Evolutionary conservation across 2,329 filamentous ascomycete species (phyloP), one percentile per base, ranked within the genome.

Genomic region (Epichloe sylvatica): DNA sequence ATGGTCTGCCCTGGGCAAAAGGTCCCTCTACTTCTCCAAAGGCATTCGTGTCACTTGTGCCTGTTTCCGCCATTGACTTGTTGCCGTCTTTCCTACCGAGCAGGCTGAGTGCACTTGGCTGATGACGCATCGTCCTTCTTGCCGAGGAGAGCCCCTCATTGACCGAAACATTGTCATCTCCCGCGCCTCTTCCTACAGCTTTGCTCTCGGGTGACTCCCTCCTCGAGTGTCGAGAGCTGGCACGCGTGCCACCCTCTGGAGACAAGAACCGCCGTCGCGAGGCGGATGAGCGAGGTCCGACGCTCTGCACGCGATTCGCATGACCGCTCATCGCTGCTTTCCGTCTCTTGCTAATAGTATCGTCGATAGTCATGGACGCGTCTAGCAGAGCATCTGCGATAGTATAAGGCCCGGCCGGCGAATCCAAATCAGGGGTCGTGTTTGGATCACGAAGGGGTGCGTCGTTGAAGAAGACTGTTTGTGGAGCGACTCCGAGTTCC

Each of bases 381-480:
- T 97, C 92, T 33, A 94, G 73, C 15, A 97, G 72, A 5, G 92
- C 92, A 66, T 97, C 91, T 3, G 86, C 81, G 56, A 97, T 92
- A 0, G 89, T 94, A 56, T 87, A 85, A 5, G 80, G 77, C 9
- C 67, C 70, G 1, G 55, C 44, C 2, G 62, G 62, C 8, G 57
- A 57, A 12, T 65, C 62, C 12, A 67, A 53, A 19, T 68, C 59
- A 4, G 59, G 58, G 1, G 57, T 49, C 6, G 59, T 54, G 51
- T 62, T 71, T 51, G 66, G 54, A 15, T 68, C 65, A 21, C 71
- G 72, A 9, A 80, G 67, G 8, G 78, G 75, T 38, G 80, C 78
- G 49, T 90, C 88, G 56, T 96, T 89, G 59, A 97, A 97, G 61
- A 97, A 84, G 1, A 98, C 83, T 0, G 87, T 97, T 61, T 95